Evolutionary conservation across 1,284 basidiomycete species (phyloP), one percentile per base, ranked within the genome.

Genomic region (Sanghuangporus sanghuang): DNA sequence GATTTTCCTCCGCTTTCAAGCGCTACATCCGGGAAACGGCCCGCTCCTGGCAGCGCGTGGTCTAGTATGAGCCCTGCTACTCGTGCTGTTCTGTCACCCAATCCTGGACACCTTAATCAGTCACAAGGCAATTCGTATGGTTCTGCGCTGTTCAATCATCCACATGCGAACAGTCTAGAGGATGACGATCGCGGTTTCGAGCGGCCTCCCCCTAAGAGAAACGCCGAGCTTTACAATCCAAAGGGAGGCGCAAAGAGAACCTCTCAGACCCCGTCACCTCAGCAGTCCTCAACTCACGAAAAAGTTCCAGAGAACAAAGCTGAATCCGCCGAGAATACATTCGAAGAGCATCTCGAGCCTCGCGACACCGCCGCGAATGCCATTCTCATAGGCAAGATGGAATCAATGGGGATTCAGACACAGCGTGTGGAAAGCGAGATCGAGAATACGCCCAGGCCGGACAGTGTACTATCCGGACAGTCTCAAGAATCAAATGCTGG

Each of bases 1-100:
- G 89, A 92, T 73, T 92, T 92, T 69, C 89, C 89, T 6, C 89
- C 89, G 5, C 75, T 91, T 39, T 81, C 83, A 68, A 75, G 18
- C 66, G 69, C 70, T n/a, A 70, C 69, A 18, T 70, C 75, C 21
- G 83, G 86, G 71, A 85, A 81, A 68, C 78, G 82, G 35, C 81
- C 84, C 3, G 75, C 77, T 1, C 80, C 79, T 3, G 77, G 78
- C 38, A 86, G 87, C 38, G 88, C 85, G 32, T 90, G 89, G 89
- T 84, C 81, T n/a, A 87, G 85, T 66, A 72, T 81, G n/a, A 76
- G 80, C 21, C 76, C 77, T 36, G 76, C 77, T 36, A 42, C 64
- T 9, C 79, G 85, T 11, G 79, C 84, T n/a, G 78, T 85, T 65
- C 78, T 88, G 57, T 75, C 76, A 64, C 77, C 83, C 7, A 69